Percentiles rank a stretch among this genome's conserved stretches.
Evolutionary conservation across 257 asterid genomes (phyloP).

Genomic region (Solanum lycopersicoides): DNA sequence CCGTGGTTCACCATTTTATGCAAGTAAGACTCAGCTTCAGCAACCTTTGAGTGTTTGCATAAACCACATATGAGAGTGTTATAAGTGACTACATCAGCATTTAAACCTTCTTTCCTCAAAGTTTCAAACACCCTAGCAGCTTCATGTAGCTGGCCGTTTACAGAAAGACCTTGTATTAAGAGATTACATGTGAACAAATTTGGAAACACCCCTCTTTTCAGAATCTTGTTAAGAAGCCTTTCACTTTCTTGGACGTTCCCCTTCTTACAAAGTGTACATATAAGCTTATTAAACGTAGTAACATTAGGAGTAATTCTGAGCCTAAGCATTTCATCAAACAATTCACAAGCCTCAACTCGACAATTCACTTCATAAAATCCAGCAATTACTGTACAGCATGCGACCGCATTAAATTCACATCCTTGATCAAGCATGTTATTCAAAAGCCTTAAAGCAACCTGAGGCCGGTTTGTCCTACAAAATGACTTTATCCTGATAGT

Average conservation of each 20-base stretch:
- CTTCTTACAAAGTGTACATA: constrained; percentile 63
- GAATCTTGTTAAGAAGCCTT: constrained; percentile 60
- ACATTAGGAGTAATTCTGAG: constrained; percentile 54
- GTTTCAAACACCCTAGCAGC: constrained; percentile 55
- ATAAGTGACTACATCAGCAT: constrained; percentile 73
- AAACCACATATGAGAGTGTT: constrained; percentile 75
- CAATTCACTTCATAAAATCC: constrained; percentile 66
- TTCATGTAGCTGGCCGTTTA: constrained; percentile 44
- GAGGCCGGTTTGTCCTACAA: constrained; percentile 70
- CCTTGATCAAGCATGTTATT: constrained; percentile 75
- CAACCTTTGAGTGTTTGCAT: constrained; percentile 68
- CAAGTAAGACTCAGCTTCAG: constrained; percentile 65
- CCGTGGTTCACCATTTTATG: constrained; percentile 73
- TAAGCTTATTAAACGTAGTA: constrained; percentile 72
- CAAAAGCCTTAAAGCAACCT: constrained; percentile 78
- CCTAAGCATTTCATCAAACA: constrained; percentile 72
- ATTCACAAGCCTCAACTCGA: constrained; percentile 37
- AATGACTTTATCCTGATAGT: constrained; percentile 85
- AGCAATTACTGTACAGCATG: constrained; percentile 65
- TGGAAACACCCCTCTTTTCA: constrained; percentile 69
- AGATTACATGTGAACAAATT: constrained; percentile 74
- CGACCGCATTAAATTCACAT: constrained; percentile 59
- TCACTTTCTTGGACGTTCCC: constrained; percentile 64
- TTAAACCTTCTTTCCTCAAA: constrained; percentile 26
- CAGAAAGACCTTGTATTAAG: constrained; percentile 75